Conservation (phyloP, 176 grass and related monocot species). For the Ensete glaucum region DNA sequence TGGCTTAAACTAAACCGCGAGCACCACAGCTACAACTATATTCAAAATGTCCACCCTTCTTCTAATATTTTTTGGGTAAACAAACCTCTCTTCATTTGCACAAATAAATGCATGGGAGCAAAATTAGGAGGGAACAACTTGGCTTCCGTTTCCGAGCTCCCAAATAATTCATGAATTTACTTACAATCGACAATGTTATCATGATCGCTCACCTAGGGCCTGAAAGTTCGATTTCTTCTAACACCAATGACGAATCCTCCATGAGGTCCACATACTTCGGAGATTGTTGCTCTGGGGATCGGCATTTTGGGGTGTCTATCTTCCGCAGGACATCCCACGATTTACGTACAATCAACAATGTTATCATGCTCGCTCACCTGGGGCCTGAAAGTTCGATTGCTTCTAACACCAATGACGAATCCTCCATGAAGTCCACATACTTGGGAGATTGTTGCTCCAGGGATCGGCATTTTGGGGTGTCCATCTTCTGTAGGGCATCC, state of each 20-base stretch:
- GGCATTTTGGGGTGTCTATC: constrained; percentile 3
- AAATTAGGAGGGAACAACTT: too few species aligned
- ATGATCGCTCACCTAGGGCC: constrained; percentile 45
- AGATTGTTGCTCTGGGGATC: constrained; percentile 10
- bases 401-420: constrained; percentile 39
- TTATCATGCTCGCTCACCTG: constrained; percentile 29
- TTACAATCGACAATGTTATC: neutral
- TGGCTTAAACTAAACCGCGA: too few species aligned
- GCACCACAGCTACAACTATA: too few species aligned
- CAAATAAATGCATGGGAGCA: too few species aligned
- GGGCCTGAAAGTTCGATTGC: constrained; percentile 70
- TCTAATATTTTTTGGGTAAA: too few species aligned
- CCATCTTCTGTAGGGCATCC: constrained; percentile 44
- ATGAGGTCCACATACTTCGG: constrained; percentile 38
- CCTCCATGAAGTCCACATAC: constrained; percentile 28
- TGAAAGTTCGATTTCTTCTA: constrained; percentile 62
- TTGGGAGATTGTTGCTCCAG: constrained; percentile 23
- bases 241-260: constrained; percentile 29
- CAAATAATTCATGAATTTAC: too few species aligned
- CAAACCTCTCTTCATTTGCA: too few species aligned
- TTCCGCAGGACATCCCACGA: constrained; percentile 56
- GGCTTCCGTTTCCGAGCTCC: too few species aligned
- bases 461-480: constrained; percentile 3
- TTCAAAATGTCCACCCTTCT: too few species aligned
- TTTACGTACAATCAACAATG: too few species aligned